Evolutionary conservation across 2,329 filamentous ascomycete species (phyloP).

Genomic region (Penicillium digitatum): DNA sequence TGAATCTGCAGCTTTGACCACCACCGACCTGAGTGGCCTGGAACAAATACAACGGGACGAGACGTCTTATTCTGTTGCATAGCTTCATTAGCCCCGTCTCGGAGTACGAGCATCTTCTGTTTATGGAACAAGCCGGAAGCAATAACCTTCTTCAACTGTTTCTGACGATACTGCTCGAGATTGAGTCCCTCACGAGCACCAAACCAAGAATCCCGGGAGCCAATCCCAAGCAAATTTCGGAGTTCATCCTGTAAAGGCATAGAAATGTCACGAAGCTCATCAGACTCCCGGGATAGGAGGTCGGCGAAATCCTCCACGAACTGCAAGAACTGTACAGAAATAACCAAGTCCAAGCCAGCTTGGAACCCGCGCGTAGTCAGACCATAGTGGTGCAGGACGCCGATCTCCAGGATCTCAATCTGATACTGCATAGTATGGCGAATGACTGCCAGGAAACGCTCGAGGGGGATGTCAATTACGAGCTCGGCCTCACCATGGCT

Average conservation of each 20-base stretch:
- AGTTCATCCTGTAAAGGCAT: slow-evolving; percentile 21
- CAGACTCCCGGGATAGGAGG: slow-evolving; percentile 2
- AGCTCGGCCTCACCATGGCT: slow-evolving; percentile 14
- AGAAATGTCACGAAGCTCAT: slow-evolving; percentile 12
- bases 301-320: slow-evolving; percentile 31
- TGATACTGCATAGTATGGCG: slow-evolving; percentile 17
- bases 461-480: slow-evolving; percentile 21
- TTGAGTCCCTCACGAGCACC: slow-evolving; percentile 7
- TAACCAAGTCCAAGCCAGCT: slow-evolving; percentile 32
- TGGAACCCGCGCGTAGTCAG: slow-evolving; percentile 17
- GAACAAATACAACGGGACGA: not conserved
- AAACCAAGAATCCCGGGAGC: slow-evolving; percentile 31
- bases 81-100: not conserved
- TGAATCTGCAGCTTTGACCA: not conserved
- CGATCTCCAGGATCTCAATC: slow-evolving; percentile 17
- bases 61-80: not conserved
- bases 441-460: slow-evolving; percentile 24
- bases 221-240: slow-evolving; percentile 24
- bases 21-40: not conserved
- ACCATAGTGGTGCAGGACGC: slow-evolving; percentile 25
- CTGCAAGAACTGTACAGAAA: slow-evolving; percentile 30
- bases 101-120: not conserved
- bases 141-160: slow-evolving; percentile 1
- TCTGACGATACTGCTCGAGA: slow-evolving; percentile 7
- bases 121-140: not conserved